phyloP scores from a whole-genome alignment of 2,329 filamentous ascomycete genomes.

The Ophiocordyceps unilateralis region DNA sequence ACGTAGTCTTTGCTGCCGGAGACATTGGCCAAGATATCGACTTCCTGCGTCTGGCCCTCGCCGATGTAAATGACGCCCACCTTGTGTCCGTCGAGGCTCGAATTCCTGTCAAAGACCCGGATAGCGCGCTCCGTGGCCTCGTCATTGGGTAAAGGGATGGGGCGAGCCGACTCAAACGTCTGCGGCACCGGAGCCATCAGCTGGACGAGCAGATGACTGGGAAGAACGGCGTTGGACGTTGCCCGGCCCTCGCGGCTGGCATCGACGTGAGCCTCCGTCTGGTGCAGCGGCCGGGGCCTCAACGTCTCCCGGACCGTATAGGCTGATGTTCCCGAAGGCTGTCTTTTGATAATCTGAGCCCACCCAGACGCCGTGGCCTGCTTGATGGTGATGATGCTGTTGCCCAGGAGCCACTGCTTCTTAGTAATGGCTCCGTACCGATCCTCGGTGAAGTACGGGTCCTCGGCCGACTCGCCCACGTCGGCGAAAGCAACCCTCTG shows the following conservation, averaged over 20 bases:
- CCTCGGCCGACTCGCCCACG: conserved; percentile 55
- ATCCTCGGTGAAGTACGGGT: conserved; percentile 46
- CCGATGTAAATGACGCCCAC: conserved; percentile 89
- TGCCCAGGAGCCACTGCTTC: conserved; percentile 55
- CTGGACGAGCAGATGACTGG: conserved; percentile 56
- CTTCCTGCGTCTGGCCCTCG: conserved; percentile 66
- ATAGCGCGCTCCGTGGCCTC: conserved; percentile 60
- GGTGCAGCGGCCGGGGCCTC: conserved; percentile 38
- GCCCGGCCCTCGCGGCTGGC: conserved; percentile 31
- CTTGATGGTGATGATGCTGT: conserved; percentile 58
- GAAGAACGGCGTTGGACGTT: conserved; percentile 45
- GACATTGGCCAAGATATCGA: conserved; percentile 73
- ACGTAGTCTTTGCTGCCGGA: conserved; percentile 78
- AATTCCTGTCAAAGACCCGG: conserved; percentile 65
- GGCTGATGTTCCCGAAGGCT: conserved; percentile 49
- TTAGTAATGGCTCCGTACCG: conserved; percentile 49
- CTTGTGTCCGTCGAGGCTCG: conserved; percentile 88
- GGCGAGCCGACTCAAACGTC: conserved; percentile 40
- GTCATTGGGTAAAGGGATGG: conserved; percentile 56
- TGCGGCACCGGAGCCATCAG: conserved; percentile 47
- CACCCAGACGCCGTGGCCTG: conserved; percentile 49
- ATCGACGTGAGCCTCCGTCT: conserved; percentile 30
- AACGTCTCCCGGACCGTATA: conserved; percentile 44
- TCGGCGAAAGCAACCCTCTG: conserved; percentile 76
- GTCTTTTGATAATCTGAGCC: conserved; percentile 53